A percentile compares a stretch with the other conserved stretches of the same genome.
Evolutionary conservation across 805 yeast genomes (phyloP).

Genomic region (Danielia oregonensis): DNA sequence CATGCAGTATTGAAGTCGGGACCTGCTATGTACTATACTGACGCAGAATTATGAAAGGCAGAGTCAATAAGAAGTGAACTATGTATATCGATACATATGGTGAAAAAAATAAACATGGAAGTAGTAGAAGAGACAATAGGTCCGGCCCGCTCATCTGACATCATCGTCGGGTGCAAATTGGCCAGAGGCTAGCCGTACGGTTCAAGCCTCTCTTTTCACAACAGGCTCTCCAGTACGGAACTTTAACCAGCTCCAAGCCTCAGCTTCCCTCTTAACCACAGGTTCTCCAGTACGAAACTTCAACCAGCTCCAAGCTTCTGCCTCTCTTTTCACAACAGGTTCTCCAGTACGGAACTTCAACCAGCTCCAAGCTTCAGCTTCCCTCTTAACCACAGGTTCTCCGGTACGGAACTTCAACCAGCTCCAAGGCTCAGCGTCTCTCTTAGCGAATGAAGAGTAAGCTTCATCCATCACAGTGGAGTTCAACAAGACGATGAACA

Average conservation of each 20-base stretch:
- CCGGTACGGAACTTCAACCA: constrained; percentile 5
- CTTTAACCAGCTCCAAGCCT: constrained; percentile 10
- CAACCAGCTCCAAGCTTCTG: constrained; percentile 10
- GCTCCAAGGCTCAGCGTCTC: constrained; percentile 6
- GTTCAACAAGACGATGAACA: constrained; percentile 13
- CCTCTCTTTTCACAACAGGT: constrained; percentile 15
- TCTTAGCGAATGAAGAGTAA: constrained; percentile 5
- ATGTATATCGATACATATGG: no score
- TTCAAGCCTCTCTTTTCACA: constrained; percentile 12
- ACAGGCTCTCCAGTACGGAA: constrained; percentile 11
- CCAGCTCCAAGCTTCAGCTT: constrained; percentile 7
- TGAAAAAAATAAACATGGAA: no score
- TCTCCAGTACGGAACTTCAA: constrained; percentile 3
- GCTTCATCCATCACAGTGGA: constrained; percentile 14
- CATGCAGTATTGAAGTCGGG: neutral
- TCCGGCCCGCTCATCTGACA: no score
- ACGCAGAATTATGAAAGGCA: no score
- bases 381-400: constrained; percentile 3
- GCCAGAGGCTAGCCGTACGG: no score
- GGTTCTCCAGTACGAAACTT: constrained; percentile 11
- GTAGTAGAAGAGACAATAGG: no score
- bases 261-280: constrained; percentile 12
- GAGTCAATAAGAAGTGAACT: no score
- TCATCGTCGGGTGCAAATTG: no score
- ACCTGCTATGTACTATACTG: no score